Percentiles rank a stretch among this genome's conserved stretches.
phyloP scores from a whole-genome alignment of 1,284 basidiomycete species.

The Marasmius sp. region DNA sequence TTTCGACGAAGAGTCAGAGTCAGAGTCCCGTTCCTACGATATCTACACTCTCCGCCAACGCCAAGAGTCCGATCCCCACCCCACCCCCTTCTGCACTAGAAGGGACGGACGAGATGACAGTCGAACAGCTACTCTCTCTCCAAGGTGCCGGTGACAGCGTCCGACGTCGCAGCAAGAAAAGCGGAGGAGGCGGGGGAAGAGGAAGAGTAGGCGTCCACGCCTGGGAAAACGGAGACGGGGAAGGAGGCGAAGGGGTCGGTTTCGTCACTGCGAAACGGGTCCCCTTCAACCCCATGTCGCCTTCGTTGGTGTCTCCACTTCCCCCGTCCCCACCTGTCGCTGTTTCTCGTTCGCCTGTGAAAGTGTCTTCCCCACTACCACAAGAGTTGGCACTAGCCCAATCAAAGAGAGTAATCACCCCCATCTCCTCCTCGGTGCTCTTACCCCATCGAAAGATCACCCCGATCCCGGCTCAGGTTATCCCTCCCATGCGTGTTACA shows the following conservation, averaged over 20 bases:
- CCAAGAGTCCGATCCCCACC: background rate
- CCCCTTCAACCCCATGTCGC: background rate
- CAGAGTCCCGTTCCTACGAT: background rate
- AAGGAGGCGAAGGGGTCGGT: constrained; percentile 1
- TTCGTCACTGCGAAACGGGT: constrained; percentile 35
- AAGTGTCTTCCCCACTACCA: background rate
- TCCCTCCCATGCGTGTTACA: background rate
- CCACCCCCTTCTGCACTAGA: background rate
- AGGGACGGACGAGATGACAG: constrained; percentile 41
- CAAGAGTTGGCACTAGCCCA: background rate
- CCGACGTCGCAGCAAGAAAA: constrained; percentile 3
- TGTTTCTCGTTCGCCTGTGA: background rate
- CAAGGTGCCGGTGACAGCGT: constrained; percentile 18
- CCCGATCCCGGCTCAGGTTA: background rate
- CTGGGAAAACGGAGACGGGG: constrained; percentile 39
- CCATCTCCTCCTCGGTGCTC: background rate
- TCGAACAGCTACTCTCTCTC: constrained; percentile 46
- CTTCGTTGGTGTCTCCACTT: background rate
- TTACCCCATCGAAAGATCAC: background rate
- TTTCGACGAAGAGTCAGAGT: background rate
- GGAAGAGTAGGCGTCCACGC: constrained; percentile 31
- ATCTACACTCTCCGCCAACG: background rate
- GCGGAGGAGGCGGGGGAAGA: no score
- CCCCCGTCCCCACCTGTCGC: background rate
- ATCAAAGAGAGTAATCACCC: background rate